These are phyloP conservation scores for Rhodotorula glutinis DNA, from an alignment of 1,284 basidiomycete genomes.

Conservation along the genomic window DNA sequence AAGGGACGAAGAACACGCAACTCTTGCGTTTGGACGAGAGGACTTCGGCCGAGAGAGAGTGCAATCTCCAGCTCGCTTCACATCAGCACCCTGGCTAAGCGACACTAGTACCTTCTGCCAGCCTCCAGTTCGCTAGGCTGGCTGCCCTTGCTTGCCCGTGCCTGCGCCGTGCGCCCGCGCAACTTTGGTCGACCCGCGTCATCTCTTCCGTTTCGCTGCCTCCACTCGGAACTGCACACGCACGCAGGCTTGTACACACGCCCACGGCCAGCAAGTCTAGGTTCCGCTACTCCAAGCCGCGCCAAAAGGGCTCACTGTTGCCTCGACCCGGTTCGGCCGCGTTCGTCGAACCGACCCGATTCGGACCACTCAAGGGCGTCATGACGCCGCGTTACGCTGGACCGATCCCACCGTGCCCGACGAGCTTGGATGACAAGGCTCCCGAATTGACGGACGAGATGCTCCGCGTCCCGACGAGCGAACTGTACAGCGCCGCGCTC, in stretches of 20 bases:
- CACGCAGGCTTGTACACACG: too few relatives aligned
- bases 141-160: too few relatives aligned
- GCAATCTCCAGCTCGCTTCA: too few relatives aligned
- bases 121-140: too few relatives aligned
- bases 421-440: conserved; percentile 7
- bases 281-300: not conserved
- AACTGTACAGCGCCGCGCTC: conserved; percentile 35
- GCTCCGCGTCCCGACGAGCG: conserved; percentile 35
- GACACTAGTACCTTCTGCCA: too few relatives aligned
- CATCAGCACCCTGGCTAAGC: too few relatives aligned
- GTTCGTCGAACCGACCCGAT: not conserved
- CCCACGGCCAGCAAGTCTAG: too few relatives aligned
- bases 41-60: too few relatives aligned
- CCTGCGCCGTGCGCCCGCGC: too few relatives aligned
- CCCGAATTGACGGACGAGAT: conserved; percentile 26
- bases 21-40: too few relatives aligned
- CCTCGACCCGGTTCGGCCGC: conserved; percentile 24
- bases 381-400: conserved; percentile 14
- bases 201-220: not conserved
- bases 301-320: conserved; percentile 22
- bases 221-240: too few relatives aligned
- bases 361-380: conserved; percentile 2
- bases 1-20: too few relatives aligned
- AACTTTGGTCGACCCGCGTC: not conserved
- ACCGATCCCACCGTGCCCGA: conserved; percentile 6